These are phyloP conservation scores for Streptanthus diversifolius DNA, from an alignment of 345 rosid species.

Conservation along the genomic window DNA sequence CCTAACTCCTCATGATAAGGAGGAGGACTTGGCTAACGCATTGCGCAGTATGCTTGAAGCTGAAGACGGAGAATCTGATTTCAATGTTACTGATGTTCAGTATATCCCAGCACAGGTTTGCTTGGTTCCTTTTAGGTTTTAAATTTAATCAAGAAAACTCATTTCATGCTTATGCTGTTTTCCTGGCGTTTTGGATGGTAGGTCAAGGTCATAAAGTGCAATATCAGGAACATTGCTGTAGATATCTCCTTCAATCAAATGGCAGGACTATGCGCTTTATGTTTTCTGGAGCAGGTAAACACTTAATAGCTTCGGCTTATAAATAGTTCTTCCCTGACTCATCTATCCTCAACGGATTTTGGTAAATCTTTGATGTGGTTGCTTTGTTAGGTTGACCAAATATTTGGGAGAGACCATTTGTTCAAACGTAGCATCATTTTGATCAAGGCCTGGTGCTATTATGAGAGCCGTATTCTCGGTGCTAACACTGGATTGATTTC, in stretches of 20 bases:
- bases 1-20: slow-evolving; percentile 47
- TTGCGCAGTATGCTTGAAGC: slow-evolving; percentile 45
- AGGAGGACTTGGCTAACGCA: slow-evolving; percentile 50
- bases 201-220: slow-evolving; percentile 77
- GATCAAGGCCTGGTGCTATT: slow-evolving; percentile 90
- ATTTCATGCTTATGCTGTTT: background rate
- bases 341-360: background rate
- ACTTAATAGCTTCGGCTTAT: background rate
- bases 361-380: slow-evolving; percentile 3
- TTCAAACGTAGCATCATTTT: slow-evolving; percentile 74
- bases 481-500: slow-evolving; percentile 76
- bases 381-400: slow-evolving; percentile 55
- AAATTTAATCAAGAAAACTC: background rate
- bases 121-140: background rate
- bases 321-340: background rate
- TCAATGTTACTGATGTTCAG: slow-evolving; percentile 57
- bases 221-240: slow-evolving; percentile 47
- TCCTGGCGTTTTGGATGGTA: slow-evolving; percentile 32
- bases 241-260: slow-evolving; percentile 83
- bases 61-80: slow-evolving; percentile 40
- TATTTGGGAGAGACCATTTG: slow-evolving; percentile 63
- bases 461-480: slow-evolving; percentile 86
- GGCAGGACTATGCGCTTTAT: slow-evolving; percentile 66
- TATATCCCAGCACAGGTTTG: slow-evolving; percentile 72
- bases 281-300: slow-evolving; percentile 71